These are phyloP conservation scores for Populus hybrid DNA, from an alignment of 441 rosid species.

Conservation along the genomic window DNA sequence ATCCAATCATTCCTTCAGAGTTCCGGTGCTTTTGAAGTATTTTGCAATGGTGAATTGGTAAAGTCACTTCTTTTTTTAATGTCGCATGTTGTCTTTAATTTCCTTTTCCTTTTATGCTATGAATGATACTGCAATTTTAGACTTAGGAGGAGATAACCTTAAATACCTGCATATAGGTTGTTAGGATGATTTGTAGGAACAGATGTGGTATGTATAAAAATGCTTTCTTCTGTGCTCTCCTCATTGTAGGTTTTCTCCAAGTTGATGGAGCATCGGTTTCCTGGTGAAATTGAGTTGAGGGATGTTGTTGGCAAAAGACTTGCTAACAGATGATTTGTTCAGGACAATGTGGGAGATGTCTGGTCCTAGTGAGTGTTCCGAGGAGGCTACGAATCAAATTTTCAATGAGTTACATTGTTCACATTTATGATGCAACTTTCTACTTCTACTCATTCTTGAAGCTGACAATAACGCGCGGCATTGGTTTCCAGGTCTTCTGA, in stretches of 20 bases:
- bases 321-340: conserved; percentile 36
- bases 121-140: background rate
- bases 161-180: background rate
- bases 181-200: background rate
- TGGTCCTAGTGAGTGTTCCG: conserved; percentile 9
- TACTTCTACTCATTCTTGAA: background rate
- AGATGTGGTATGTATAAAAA: background rate
- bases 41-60: conserved; percentile 70
- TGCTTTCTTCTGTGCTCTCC: background rate
- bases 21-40: conserved; percentile 92
- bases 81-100: background rate
- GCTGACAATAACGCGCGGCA: background rate
- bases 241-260: conserved; percentile 81
- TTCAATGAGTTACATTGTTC: background rate
- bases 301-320: conserved; percentile 61
- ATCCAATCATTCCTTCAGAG: conserved; percentile 89
- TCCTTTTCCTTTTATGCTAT: background rate
- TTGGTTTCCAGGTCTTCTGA: background rate
- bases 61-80: conserved; percentile 14
- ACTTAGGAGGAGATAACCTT: background rate
- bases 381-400: background rate
- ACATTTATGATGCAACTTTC: background rate
- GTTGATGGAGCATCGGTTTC: conserved; percentile 80
- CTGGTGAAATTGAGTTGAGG: conserved; percentile 88
- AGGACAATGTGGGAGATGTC: conserved; percentile 10